Conservation (phyloP, 75 land plant genomes). For the Pseudotsuga menziesii region DNA sequence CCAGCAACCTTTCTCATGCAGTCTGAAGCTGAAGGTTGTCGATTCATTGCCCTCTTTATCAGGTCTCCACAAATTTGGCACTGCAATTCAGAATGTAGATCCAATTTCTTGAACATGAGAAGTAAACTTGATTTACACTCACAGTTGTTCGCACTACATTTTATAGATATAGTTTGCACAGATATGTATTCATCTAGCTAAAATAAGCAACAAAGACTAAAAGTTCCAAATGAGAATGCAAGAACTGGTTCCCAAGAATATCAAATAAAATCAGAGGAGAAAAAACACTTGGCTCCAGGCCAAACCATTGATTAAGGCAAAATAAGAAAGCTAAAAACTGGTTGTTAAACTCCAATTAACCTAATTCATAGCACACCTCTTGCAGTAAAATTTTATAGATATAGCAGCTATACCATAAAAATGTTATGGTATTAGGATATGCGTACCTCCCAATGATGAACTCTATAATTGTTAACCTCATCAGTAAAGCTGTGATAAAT, state of each 20-base stretch:
- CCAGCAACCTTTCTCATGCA: slow-evolving; percentile 8
- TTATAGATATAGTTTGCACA: not conserved
- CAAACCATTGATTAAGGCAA: not conserved
- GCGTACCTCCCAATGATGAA: slow-evolving; percentile 35
- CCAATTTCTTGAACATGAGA: not conserved
- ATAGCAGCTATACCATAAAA: not conserved
- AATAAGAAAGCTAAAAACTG: not conserved
- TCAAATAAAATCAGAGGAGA: slow-evolving; percentile 10
- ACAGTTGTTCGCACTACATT: not conserved
- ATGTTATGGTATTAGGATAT: too few relatives aligned
- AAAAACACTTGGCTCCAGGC: not conserved
- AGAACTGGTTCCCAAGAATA: not conserved
- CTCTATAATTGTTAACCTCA: slow-evolving; percentile 29
- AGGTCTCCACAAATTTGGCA: slow-evolving; percentile 39
- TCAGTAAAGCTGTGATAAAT: slow-evolving; percentile 25
- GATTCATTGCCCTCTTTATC: slow-evolving; percentile 28
- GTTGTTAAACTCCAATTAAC: too few relatives aligned
- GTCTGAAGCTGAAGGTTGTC: slow-evolving; percentile 36
- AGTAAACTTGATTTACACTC: not conserved
- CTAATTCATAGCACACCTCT: not conserved
- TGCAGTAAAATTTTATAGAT: not conserved
- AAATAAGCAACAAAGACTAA: not conserved
- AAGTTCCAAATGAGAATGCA: not conserved
- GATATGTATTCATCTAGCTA: not conserved
- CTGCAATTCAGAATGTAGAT: slow-evolving; percentile 19